Percentiles rank a stretch among this genome's conserved stretches.
These are phyloP conservation scores for Fusarium siculi DNA, from an alignment of 2,329 filamentous ascomycete species.

Conservation along the genomic window DNA sequence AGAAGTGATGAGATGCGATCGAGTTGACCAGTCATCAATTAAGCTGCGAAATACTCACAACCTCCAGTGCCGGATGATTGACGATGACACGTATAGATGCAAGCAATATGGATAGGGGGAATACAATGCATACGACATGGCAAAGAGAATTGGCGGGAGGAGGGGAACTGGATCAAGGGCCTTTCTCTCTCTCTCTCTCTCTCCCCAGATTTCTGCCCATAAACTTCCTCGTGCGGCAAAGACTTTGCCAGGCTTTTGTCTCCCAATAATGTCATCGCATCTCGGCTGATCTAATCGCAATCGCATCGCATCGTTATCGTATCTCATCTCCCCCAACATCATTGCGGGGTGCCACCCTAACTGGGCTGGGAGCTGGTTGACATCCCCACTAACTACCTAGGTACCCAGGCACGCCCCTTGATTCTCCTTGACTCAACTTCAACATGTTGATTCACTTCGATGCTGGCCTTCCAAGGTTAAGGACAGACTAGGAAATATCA, in stretches of 20 bases:
- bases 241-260: not conserved
- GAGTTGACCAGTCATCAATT: constrained; percentile 19
- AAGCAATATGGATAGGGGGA: not conserved
- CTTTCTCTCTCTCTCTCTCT: not conserved
- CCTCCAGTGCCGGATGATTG: constrained; percentile 11
- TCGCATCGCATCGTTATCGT: constrained; percentile 36
- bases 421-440: not conserved
- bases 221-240: not conserved
- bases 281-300: constrained; percentile 32
- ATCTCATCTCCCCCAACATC: constrained; percentile 41
- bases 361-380: constrained; percentile 13
- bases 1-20: constrained; percentile 6
- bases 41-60: constrained; percentile 21
- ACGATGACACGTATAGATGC: not conserved
- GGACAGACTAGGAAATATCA: not conserved
- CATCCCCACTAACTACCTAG: constrained; percentile 15
- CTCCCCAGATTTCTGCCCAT: not conserved
- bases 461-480: not conserved
- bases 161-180: not conserved
- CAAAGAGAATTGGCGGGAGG: not conserved
- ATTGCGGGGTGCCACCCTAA: constrained; percentile 19
- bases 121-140: not conserved
- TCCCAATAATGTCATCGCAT: not conserved
- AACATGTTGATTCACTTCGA: not conserved
- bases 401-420: constrained; percentile 10